phyloP scores from a whole-genome alignment of 83 land plant species.

The Diphasiastrum complanatum region DNA sequence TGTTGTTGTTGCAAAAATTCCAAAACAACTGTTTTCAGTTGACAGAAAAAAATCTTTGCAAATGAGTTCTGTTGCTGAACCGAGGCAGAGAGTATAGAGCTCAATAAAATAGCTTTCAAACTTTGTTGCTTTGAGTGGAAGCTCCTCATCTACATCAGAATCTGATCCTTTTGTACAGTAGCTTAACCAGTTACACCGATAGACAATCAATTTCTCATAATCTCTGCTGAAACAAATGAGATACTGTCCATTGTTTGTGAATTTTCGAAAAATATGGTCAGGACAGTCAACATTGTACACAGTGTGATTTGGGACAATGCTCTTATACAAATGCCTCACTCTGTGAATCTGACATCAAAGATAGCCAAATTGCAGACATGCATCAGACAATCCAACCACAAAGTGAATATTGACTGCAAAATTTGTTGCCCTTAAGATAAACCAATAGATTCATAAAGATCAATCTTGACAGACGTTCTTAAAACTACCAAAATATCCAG shows the following conservation, averaged over 20 bases:
- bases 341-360: conserved; percentile 46
- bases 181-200: conserved; percentile 69
- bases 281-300: conserved; percentile 82
- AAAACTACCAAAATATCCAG: neutral
- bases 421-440: neutral
- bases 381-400: neutral
- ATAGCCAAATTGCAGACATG: neutral
- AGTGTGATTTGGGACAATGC: conserved; percentile 73
- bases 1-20: conserved; percentile 85
- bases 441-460: neutral
- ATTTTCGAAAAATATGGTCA: conserved; percentile 68
- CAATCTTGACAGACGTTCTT: neutral
- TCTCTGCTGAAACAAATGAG: conserved; percentile 73
- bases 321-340: conserved; percentile 79
- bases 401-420: neutral
- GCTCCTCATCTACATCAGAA: conserved; percentile 34
- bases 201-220: conserved; percentile 66
- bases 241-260: conserved; percentile 84
- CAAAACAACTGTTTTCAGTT: conserved; percentile 57
- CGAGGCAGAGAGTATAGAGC: conserved; percentile 56
- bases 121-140: conserved; percentile 51
- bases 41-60: conserved; percentile 86
- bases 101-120: conserved; percentile 85
- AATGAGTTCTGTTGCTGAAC: conserved; percentile 59
- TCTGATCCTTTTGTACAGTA: conserved; percentile 51